A percentile compares a stretch with the other conserved stretches of the same genome.
Conservation (phyloP, 352 stramenopile species). For the Phytophthora meadii region DNA sequence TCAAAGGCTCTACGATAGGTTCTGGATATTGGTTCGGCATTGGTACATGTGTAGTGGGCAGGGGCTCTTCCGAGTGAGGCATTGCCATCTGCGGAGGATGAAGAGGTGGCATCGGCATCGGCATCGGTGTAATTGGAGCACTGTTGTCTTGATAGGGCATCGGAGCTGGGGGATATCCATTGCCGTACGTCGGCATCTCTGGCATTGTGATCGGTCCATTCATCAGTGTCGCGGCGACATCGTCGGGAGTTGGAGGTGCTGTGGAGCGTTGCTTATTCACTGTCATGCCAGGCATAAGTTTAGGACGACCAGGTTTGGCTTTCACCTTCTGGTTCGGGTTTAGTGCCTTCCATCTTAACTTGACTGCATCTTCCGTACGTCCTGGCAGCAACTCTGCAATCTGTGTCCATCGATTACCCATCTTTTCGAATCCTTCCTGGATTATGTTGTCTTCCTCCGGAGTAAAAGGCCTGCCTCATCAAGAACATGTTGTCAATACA, state of each 20-base stretch:
- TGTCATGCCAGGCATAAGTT: conserved; percentile 62
- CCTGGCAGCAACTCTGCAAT: conserved; percentile 89
- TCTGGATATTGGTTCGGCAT: conserved; percentile 56
- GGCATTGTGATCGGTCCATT: conserved; percentile 38
- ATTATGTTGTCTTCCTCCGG: conserved; percentile 95
- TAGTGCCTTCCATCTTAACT: conserved; percentile 82
- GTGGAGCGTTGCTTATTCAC: conserved; percentile 52
- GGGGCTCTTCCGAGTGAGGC: conserved; percentile 19
- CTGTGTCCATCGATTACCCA: conserved; percentile 96
- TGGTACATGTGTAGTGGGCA: conserved; percentile 22
- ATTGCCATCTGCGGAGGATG: conserved; percentile 33
- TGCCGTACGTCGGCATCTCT: conserved; percentile 26
- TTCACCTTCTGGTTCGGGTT: conserved; percentile 72
- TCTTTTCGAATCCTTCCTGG: conserved; percentile 87
- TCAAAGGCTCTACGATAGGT: conserved; percentile 67
- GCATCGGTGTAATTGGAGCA: conserved; percentile 23
- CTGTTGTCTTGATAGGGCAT: conserved; percentile 33
- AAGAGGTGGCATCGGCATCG: conserved; percentile 31
- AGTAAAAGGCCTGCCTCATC: conserved; percentile 68
- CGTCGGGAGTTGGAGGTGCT: conserved; percentile 57
- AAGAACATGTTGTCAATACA: conserved; percentile 3
- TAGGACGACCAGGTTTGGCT: conserved; percentile 65
- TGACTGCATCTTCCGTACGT: conserved; percentile 89
- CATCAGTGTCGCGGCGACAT: conserved; percentile 61
- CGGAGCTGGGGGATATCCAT: conserved; percentile 18